Conservation (phyloP, 305 asterid species). For the Rubia peregrina region DNA sequence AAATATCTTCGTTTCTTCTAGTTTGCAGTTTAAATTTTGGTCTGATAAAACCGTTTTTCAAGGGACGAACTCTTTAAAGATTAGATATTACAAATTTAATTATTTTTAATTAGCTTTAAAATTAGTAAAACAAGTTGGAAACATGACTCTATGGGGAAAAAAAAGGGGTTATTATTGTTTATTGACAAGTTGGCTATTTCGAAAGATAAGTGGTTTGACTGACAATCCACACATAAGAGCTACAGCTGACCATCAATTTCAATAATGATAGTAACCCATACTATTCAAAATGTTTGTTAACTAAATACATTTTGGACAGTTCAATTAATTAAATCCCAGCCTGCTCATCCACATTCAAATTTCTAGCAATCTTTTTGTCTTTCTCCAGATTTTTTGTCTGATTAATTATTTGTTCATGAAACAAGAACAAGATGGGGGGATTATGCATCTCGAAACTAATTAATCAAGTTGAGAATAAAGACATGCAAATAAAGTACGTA, state of each 20-base stretch:
- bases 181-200: neutral
- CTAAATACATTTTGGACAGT: neutral
- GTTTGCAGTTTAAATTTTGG: too few species aligned
- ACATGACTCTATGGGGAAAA: too few species aligned
- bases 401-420: constrained; percentile 9
- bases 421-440: constrained; percentile 29
- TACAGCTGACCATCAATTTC: constrained; percentile 12
- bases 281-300: neutral
- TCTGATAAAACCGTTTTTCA: too few species aligned
- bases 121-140: too few species aligned
- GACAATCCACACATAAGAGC: neutral
- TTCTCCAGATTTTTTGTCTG: neutral
- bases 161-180: neutral
- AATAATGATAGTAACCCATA: neutral
- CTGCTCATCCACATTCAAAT: constrained; percentile 14
- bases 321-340: neutral
- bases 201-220: neutral
- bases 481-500: constrained; percentile 45
- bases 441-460: constrained; percentile 2
- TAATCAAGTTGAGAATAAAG: constrained; percentile 47
- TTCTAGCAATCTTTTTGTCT: neutral
- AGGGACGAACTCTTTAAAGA: too few species aligned
- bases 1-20: too few species aligned
- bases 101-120: too few species aligned
- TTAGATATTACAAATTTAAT: too few species aligned